Evolutionary conservation across 768 basidiomycete species (phyloP), one percentile per base, ranked within the genome.

Genomic region (Lentinula edodes): DNA sequence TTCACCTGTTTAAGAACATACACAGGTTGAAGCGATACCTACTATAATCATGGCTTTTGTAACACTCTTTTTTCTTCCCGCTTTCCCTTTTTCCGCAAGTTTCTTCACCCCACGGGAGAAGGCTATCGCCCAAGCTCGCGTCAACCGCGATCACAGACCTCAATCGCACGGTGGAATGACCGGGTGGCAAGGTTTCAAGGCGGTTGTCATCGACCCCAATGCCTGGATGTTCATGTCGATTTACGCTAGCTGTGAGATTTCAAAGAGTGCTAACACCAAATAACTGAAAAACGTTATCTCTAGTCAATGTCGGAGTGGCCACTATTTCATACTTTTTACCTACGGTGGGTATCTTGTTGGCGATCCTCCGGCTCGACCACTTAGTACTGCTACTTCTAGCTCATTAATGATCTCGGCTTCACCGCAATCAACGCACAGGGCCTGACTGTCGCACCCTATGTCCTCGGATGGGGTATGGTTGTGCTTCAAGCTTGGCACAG

Each of bases 271-370:
- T 28, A 28, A 28, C 3, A 3, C 28, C 28, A 28, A 8, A 9
- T 20, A 36, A 36, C 52, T 36, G 20, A 13, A 56, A 10, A 16
- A 13, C 5, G 34, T n/a, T 20, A 20, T 9, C 16, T 58, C n/a
- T 52, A 83, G 83, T 83, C 69, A 84, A 83, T 61, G 79, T 84
- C 58, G 81, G 83, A 6, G 80, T 81, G 35, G 82, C 83, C 6
- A 85, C 83, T 1, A 69, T 83, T n/a, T 79, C 81, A 0, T 85
- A 84, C 64, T 85, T 85, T 69, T 65, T 85, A 38, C 83, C 83
- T 12, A 83, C 81, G 7, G 82, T 80, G 64, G 46, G 76, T 66
- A 5, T 8, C 32, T 3, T 28, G 28, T 28, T 28, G 3, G 32
- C 32, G 3, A 16, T 35, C 0, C 41, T 6, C 51, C 18, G 20